Percentiles rank a stretch among this genome's conserved stretches.
These are phyloP conservation scores for Boletus sp. DNA, from an alignment of 1,284 basidiomycete species.

Conservation along the genomic window DNA sequence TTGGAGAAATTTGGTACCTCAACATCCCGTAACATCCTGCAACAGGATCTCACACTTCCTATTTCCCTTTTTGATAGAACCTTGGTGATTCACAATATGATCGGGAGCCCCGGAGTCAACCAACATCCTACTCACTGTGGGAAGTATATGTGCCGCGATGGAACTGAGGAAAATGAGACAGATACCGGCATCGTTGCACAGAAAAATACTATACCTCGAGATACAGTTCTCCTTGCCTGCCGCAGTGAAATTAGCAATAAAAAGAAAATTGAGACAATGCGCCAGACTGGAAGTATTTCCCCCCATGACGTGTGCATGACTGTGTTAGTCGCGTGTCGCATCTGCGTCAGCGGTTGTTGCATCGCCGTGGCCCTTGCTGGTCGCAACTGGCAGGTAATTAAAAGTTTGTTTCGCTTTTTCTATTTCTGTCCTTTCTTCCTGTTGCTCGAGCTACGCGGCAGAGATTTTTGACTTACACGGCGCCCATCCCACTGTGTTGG, in stretches of 20 bases:
- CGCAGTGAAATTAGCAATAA: slow-evolving; percentile 10
- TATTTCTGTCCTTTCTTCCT: too few species aligned
- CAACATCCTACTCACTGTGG: slow-evolving; percentile 55
- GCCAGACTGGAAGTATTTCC: slow-evolving; percentile 86
- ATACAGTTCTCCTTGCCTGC: slow-evolving; percentile 85
- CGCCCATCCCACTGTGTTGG: too few species aligned
- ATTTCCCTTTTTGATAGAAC: slow-evolving; percentile 96
- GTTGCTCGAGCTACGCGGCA: too few species aligned
- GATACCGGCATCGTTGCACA: background rate
- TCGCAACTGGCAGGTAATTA: too few species aligned
- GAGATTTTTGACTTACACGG: too few species aligned
- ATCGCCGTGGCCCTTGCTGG: too few species aligned
- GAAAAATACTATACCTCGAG: slow-evolving; percentile 64
- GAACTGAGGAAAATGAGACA: slow-evolving; percentile 51
- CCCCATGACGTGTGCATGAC: too few species aligned
- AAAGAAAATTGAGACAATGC: slow-evolving; percentile 1
- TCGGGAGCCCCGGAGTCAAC: background rate
- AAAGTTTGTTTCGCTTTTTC: too few species aligned
- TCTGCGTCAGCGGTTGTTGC: too few species aligned
- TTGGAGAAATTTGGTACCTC: slow-evolving; percentile 56
- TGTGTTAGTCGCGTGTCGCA: too few species aligned
- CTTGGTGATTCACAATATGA: slow-evolving; percentile 40
- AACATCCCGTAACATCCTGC: slow-evolving; percentile 83
- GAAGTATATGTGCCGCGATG: slow-evolving; percentile 89
- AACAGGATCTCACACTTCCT: slow-evolving; percentile 92